Evolutionary conservation across 495 filamentous ascomycete genomes (phyloP), one percentile per base, ranked within the genome.

Genomic region (Cryomyces antarcticus): DNA sequence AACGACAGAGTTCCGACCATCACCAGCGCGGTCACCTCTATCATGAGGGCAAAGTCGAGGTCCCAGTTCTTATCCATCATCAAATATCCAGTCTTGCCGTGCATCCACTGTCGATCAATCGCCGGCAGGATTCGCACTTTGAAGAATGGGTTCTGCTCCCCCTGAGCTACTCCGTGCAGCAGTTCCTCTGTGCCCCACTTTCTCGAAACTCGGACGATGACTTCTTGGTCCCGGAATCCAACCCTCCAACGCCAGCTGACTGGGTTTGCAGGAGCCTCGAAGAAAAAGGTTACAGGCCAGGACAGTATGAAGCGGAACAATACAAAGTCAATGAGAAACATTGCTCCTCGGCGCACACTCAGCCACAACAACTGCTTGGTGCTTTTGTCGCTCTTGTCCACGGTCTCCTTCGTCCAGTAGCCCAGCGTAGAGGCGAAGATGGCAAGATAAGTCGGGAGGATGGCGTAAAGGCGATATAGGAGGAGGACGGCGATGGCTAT

Each of bases 51-150:
- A 64, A 82, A 92, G 53, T 88, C 81, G 44, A 92, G 60, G 56
- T 87, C 80, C 78, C 81, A 93, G 44, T 78, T 72, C 43, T 66
- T 70, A 49, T 80, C 78, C 58, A 86, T 74, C 42, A 86, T 75
- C 45, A 82, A 56, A 50, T 85, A 85, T 2, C 82, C 82, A 24
- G 83, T 87, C 63, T 81, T 86, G 46, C 65, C 61, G 49, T 60
- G 55, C 48, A 86, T 55, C 34, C 73, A 67, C 52, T 69, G 59
- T 7, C 71, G 68, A 3, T 73, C 66, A 3, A 85, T 73, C 3
- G 80, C 83, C 0, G 73, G 71, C 46, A 75, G 54, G 24, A 76
- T 53, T 33, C 53, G 53, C 53, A 51, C 57, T 61, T 50, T 70
- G 59, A 57, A 73, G 48, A 48, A 55, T 12, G 62, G 53, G 7